Base-by-base conservation (phyloP, 2,329 filamentous ascomycete genomes). In the Zymoseptoria ardabiliae region DNA sequence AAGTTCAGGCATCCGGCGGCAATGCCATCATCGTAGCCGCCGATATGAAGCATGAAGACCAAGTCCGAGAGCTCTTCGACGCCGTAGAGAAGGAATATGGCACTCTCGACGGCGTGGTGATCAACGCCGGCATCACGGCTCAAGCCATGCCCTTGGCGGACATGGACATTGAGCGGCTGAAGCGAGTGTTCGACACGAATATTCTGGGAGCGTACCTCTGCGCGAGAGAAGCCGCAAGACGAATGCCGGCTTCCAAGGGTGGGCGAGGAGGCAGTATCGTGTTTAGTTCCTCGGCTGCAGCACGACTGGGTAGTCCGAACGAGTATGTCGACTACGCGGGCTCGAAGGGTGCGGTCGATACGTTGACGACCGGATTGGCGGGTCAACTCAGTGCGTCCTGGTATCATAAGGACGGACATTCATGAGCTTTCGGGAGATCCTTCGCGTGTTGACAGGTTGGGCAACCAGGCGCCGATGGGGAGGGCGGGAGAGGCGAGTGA, bases 101-200 rank as follows among this genome's bases (percentile, higher is more conserved):
- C 11, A 53, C 59, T 1, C 53, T 67, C 17, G 57, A 65, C 53
- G 68, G 66, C 20, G 61, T 69, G 5, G 68, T 70, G 4, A 63
- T 70, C 56, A 70, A 70, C 55, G 68, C 68, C 7, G 66, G 67
- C 7, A 67, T 70, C 41, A 68, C 65, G 5, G 64, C 65, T n/a
- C 58, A 58, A 13, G 59, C 61, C 4, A 63, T 62, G 59, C 53
- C 60, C 10, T 55, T 70, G 7, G 66, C 65, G 4, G 65, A 70
- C 3, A 69, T 70, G 64, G 50, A 50, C 19, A 35, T 63, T 13
- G 63, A 63, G 13, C 59, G 68, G 6, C 52, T 69, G 19, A 54
- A 59, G 11, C 57, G 50, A 6, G 61, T 69, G 17, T 65, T 70
- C 52, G 68, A 69, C 28, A 66, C 64, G 0, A 70, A 70, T 30